Evolutionary conservation across 202 grass and related monocot species (phyloP).

Genomic region (Elaeis oleifera): DNA sequence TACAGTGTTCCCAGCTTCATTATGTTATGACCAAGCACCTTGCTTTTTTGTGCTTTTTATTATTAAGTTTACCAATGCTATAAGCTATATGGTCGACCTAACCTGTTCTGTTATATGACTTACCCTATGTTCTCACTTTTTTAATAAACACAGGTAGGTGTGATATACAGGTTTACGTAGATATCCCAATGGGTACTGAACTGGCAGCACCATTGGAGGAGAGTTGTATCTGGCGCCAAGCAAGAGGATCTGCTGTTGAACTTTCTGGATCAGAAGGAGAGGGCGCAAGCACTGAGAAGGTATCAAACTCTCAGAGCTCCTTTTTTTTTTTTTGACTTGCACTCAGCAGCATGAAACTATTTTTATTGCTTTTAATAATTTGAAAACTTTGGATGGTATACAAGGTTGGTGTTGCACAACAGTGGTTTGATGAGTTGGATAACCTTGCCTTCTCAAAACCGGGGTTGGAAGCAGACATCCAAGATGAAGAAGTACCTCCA

Average conservation of each 20-base stretch:
- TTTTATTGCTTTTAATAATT: neutral
- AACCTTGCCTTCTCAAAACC: slow-evolving; percentile 68
- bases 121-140: neutral
- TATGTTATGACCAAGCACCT: no score
- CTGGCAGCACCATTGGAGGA: slow-evolving; percentile 47
- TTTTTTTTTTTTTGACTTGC: neutral
- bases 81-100: slow-evolving; percentile 10
- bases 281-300: slow-evolving; percentile 40
- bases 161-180: slow-evolving; percentile 46
- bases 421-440: slow-evolving; percentile 89
- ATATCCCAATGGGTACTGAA: slow-evolving; percentile 64
- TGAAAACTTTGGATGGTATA: neutral
- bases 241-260: slow-evolving; percentile 73
- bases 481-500: slow-evolving; percentile 21
- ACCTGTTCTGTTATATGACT: neutral
- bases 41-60: no score
- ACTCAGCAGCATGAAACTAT: no score
- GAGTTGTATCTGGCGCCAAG: slow-evolving; percentile 62
- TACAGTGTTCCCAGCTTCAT: no score
- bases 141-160: slow-evolving; percentile 58
- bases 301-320: slow-evolving; percentile 11
- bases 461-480: slow-evolving; percentile 22
- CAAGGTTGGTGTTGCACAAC: slow-evolving; percentile 78
- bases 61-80: no score
- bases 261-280: slow-evolving; percentile 34